These are phyloP conservation scores for Solanum peruvianum DNA, from an alignment of 257 asterid genomes.

Conservation along the genomic window DNA sequence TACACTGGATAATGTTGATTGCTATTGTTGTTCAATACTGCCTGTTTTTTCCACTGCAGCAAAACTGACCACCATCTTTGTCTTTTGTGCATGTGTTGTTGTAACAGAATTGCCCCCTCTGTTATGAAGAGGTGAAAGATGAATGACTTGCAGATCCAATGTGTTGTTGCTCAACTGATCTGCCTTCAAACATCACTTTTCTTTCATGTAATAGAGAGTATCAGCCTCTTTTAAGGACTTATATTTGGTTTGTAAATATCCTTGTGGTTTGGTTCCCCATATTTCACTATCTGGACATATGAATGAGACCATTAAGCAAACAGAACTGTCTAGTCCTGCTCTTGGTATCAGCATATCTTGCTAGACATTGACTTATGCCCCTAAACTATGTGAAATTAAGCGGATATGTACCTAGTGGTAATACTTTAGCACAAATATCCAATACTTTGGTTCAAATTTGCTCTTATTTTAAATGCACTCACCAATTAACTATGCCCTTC, in stretches of 20 bases:
- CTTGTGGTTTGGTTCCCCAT: not conserved
- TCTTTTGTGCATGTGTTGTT: not conserved
- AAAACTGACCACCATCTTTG: not conserved
- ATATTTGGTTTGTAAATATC: conserved; percentile 1
- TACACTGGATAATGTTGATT: not conserved
- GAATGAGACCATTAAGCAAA: not conserved
- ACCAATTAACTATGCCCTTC: not conserved
- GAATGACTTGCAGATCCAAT: conserved; percentile 17
- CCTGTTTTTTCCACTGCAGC: not conserved
- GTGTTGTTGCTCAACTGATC: not conserved
- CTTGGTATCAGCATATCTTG: not conserved
- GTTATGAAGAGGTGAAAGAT: conserved; percentile 64
- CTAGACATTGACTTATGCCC: not conserved
- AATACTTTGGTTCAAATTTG: not conserved
- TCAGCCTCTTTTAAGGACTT: not conserved
- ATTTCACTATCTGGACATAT: not conserved
- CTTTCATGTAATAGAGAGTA: not conserved
- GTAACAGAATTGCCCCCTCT: conserved; percentile 77
- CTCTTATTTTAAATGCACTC: not conserved
- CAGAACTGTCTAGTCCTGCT: not conserved
- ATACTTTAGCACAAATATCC: not conserved
- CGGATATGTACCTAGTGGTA: not conserved
- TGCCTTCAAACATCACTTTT: not conserved
- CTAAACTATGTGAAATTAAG: not conserved
- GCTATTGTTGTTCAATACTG: not conserved